Evolutionary conservation across 2,329 filamentous ascomycete genomes (phyloP).

Genomic region (Zalaria sp.): DNA sequence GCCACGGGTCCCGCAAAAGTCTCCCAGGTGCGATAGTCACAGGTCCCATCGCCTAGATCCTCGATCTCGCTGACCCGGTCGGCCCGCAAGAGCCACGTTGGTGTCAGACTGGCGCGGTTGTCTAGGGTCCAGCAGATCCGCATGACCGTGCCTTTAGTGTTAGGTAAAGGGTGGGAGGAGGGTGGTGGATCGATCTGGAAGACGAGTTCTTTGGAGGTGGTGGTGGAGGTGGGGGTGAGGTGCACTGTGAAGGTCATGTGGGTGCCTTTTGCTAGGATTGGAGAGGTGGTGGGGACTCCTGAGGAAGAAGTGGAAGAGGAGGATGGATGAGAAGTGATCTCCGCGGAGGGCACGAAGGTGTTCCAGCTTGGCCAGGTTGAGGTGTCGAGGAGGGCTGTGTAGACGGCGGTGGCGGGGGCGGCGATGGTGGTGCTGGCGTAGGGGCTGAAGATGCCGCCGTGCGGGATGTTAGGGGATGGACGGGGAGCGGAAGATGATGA

Average conservation of each 20-base stretch:
- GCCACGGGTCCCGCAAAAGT: constrained; percentile 27
- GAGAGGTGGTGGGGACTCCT: constrained; percentile 1
- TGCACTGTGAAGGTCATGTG: constrained; percentile 29
- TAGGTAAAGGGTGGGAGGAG: constrained; percentile 1
- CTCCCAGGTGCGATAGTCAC: constrained; percentile 29
- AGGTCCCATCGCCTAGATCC: constrained; percentile 21
- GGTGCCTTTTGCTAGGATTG: constrained; percentile 23
- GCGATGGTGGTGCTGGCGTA: constrained; percentile 21
- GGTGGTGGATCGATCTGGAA: constrained; percentile 18
- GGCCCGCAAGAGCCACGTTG: constrained; percentile 22
- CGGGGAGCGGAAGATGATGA: constrained; percentile 8
- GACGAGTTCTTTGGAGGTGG: constrained; percentile 19
- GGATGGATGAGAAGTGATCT: constrained; percentile 27
- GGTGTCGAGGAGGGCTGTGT: constrained; percentile 28
- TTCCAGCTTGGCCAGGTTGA: constrained; percentile 35
- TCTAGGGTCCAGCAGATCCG: constrained; percentile 17
- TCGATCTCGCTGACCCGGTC: constrained; percentile 34
- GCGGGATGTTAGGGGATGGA: constrained; percentile 14
- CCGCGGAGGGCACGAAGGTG: constrained; percentile 29
- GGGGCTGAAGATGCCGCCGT: constrained; percentile 18
- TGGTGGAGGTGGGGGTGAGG: constrained; percentile 20
- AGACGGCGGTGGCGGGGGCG: constrained; percentile 27
- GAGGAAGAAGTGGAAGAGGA: too few species aligned
- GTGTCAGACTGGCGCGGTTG: constrained; percentile 14
- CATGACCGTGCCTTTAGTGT: constrained; percentile 13